Percentiles rank a stretch among this genome's conserved stretches.
phyloP scores from a whole-genome alignment of 345 rosid genomes.

The Murraya koenigii region DNA sequence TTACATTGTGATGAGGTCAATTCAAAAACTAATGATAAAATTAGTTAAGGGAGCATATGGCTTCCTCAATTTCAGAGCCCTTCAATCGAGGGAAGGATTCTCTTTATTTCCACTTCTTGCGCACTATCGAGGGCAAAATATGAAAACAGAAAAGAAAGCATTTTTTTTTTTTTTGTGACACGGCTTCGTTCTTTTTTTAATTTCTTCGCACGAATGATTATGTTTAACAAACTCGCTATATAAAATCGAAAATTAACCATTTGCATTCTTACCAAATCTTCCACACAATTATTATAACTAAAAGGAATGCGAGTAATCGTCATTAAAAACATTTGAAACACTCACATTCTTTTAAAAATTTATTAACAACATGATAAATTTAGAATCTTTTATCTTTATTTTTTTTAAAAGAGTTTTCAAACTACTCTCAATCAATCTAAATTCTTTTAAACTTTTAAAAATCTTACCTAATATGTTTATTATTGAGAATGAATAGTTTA shows the following conservation, averaged over 20 bases:
- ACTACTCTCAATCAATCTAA: too few species aligned
- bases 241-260: background rate
- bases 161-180: too few species aligned
- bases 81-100: background rate
- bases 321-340: too few species aligned
- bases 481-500: too few species aligned
- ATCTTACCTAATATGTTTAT: accelerated
- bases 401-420: too few species aligned
- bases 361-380: too few species aligned
- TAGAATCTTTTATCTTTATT: too few species aligned
- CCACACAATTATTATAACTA: background rate
- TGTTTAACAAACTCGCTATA: background rate
- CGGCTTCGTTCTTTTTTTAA: background rate
- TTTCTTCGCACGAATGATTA: background rate
- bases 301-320: too few species aligned
- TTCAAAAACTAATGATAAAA: background rate
- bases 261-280: background rate
- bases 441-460: too few species aligned
- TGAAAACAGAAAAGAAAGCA: background rate
- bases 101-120: background rate
- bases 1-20: background rate
- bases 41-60: background rate
- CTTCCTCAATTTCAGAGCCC: background rate
- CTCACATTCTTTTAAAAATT: too few species aligned
- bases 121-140: background rate